Base-by-base conservation (phyloP, 2,329 filamentous ascomycete species). In the Mycosphaerelloides madeirae region DNA sequence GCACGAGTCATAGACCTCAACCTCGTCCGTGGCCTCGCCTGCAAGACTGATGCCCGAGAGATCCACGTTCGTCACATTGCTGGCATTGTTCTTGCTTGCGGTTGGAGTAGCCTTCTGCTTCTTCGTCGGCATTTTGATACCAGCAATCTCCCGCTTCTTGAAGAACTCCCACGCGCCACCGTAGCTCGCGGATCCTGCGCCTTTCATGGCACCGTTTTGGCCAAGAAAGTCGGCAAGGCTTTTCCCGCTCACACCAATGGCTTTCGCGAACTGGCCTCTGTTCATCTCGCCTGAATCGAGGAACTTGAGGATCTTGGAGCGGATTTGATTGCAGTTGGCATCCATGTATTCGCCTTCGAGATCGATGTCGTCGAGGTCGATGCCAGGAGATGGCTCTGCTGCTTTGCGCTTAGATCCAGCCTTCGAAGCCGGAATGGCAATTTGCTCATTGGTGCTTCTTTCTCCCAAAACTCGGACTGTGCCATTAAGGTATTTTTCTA, bases 1-100 rank as follows among this genome's bases (percentile, higher is more conserved):
- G 61, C 78, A 81, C 4, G 73, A 76, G 49, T 81, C 77, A 55
- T 66, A 81, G 25, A 82, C 64, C 1, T 65, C 61, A 6, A 81
- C 76, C 0, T 45, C 54, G 28, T 68, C 66, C 0, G 61, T 55
- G 0, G 68, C 69, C 58, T 82, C 77, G 11, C 73, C 72, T 0
- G 66, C 62, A 0, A 81, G 65, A 7, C 58, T 39, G 20, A 80
- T 59, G 13, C 51, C 62, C 28, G 65, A 62, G 15, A 77, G 63
- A 51, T 55, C 54, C 28, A 68, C 69, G 29, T 61, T 54, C 59
- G 59, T 52, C 55, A 43, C 32, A 20, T 33, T 25, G 16, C 20
- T 31, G 20, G 20, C 12, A 3, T 31, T 32, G 18, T 44, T 12
- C 33, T 45, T 49, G n/a, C 41, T 36, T 34, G 28, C 6, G 5